A percentile compares a stretch with the other conserved stretches of the same genome.
Conservation (phyloP, 805 yeast species). For the Candida pini region DNA sequence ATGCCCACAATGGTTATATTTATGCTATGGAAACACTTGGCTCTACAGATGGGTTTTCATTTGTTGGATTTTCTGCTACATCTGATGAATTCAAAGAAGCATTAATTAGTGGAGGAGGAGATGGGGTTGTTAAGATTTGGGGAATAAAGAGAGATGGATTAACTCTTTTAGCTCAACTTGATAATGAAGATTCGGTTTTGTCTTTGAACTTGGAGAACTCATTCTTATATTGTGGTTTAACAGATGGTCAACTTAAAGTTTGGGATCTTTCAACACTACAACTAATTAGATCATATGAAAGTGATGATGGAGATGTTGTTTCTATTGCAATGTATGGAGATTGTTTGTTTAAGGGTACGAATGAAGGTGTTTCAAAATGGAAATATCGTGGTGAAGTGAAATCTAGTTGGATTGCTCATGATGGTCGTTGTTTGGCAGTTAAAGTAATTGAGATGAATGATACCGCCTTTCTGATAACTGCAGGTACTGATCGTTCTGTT, state of each 20-base stretch:
- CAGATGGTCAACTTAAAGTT: constrained; percentile 67
- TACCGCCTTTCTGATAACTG: constrained; percentile 50
- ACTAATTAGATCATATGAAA: constrained; percentile 39
- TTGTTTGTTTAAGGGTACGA: constrained; percentile 60
- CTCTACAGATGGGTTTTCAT: constrained; percentile 15
- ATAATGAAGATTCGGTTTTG: constrained; percentile 65
- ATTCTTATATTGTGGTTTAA: constrained; percentile 77
- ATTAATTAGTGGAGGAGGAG: constrained; percentile 80
- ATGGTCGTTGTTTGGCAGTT: constrained; percentile 54
- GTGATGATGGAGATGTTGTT: constrained; percentile 47
- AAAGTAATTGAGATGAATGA: constrained; percentile 38
- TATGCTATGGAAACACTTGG: constrained; percentile 52
- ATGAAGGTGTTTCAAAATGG: constrained; percentile 45
- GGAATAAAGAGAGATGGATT: constrained; percentile 30
- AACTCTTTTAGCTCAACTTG: constrained; percentile 35
- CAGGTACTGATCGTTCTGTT: constrained; percentile 64
- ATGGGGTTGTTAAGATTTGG: constrained; percentile 86
- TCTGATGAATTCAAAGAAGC: constrained; percentile 30
- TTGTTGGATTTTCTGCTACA: constrained; percentile 17
- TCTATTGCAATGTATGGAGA: constrained; percentile 52
- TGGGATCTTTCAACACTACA: constrained; percentile 88
- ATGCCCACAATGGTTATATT: constrained; percentile 90
- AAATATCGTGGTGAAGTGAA: constrained; percentile 40
- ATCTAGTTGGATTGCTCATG: constrained; percentile 46
- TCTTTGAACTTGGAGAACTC: constrained; percentile 62